These are phyloP conservation scores for Colletotrichum sp. DNA, from an alignment of 2,329 filamentous ascomycete genomes.

Conservation along the genomic window DNA sequence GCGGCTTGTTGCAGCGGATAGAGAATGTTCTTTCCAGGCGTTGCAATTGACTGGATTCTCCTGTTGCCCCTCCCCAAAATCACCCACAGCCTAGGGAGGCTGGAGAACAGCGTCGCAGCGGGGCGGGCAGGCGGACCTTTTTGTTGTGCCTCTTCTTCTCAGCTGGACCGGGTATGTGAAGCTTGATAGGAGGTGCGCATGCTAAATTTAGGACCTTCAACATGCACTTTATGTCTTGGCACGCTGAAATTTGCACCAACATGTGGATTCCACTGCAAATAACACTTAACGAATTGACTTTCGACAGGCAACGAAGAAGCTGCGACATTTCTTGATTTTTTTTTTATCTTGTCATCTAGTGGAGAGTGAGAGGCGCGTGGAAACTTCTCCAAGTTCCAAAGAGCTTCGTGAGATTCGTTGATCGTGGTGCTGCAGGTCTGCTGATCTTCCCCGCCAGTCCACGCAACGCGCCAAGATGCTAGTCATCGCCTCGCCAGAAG, in stretches of 20 bases:
- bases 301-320: neutral
- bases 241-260: neutral
- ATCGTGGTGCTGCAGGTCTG: neutral
- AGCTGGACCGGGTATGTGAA: neutral
- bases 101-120: neutral
- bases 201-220: slow-evolving; percentile 15
- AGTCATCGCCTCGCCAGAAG: neutral
- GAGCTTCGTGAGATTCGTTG: neutral
- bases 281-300: neutral
- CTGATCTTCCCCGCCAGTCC: neutral
- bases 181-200: slow-evolving; percentile 1
- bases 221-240: neutral
- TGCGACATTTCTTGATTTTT: neutral
- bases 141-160: neutral
- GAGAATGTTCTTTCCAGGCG: neutral
- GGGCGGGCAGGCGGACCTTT: neutral
- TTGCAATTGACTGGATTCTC: neutral
- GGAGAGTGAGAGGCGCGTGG: neutral
- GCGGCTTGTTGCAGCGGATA: neutral
- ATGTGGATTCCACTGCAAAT: neutral
- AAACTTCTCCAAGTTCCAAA: neutral
- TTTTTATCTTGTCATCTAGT: neutral
- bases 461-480: neutral
- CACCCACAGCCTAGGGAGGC: neutral
- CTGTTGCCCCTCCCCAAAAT: neutral